Evolutionary conservation across 208 protist species (phyloP), one percentile per base, ranked within the genome.

Genomic region (Leptomonas seymouri): DNA sequence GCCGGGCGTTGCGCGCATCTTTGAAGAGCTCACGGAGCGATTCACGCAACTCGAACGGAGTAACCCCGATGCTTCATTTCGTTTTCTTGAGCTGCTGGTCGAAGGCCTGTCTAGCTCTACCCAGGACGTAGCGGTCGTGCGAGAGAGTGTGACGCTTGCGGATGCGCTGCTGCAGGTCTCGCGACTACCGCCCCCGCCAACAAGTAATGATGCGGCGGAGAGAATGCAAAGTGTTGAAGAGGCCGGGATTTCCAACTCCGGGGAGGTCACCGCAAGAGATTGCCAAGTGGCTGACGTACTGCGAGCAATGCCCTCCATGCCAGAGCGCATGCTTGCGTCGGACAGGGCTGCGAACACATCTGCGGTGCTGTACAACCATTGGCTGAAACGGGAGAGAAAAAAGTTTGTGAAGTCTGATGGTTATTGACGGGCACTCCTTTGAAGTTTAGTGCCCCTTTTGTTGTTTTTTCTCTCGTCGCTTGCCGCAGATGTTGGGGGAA

Each of bases 311-410:
- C 71, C 71, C 23, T 66, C 56, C 4, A 71, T 77, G 71, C 71
- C 71, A 18, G 63, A 46, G 11, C 63, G 55, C 2, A 42, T 77
- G 50, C 60, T 71, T 20, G 67, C 56, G 20, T 77, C 71, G 1
- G 71, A 77, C 25, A 20, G 71, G 1, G 71, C 71, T 1, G 71
- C 65, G 0, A 77, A 77, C 64, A 77, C 71, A 0, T 71, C 71
- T 30, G 56, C 71, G 1, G 64, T 77, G n/a, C 45, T 77, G 49
- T 77, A 77, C 64, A 77, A 80, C 48, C 39, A 46, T 16, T 80
- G 74, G 61, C 41, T 73, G 49, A 68, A 57, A 20, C 68, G 68
- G n/a, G 41, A 69, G 20, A 69, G 39, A 25, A 72, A 68, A 25
- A 72, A 56, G 41, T 56, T 64, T 30, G 58, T 68, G 0, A 64